These are phyloP conservation scores for Rhododendron vialii DNA, from an alignment of 148 eudicot genomes.

Conservation along the genomic window DNA sequence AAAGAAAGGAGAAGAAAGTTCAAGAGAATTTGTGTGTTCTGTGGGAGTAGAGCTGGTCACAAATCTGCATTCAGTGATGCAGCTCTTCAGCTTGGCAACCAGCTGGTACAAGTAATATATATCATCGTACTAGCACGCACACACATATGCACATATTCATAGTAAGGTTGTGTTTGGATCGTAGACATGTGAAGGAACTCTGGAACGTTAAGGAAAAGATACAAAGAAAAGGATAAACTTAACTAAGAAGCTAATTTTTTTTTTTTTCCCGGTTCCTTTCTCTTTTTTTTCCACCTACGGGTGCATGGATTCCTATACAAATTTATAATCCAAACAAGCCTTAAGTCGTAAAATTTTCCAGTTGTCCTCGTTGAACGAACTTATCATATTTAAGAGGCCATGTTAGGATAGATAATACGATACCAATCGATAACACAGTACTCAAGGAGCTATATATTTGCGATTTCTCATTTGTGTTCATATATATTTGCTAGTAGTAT, in stretches of 20 bases:
- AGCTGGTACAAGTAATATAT: slow-evolving; percentile 37
- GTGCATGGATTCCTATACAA: not conserved
- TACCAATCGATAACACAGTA: too few relatives aligned
- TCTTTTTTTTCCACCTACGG: not conserved
- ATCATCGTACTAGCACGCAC: not conserved
- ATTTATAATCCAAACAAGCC: not conserved
- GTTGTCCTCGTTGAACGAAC: not conserved
- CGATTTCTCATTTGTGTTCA: not conserved
- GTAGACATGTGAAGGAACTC: not conserved
- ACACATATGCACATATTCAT: not conserved
- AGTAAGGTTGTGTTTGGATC: not conserved
- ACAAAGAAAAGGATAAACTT: not conserved
- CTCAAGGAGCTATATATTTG: too few relatives aligned
- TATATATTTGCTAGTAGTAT: not conserved
- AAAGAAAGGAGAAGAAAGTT: slow-evolving; percentile 31
- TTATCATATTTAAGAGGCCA: not conserved
- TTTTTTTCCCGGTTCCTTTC: not conserved
- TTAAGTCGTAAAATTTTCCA: not conserved
- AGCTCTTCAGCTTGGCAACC: slow-evolving; percentile 63
- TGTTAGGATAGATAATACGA: too few relatives aligned
- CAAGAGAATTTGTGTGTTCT: slow-evolving; percentile 62
- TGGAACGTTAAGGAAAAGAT: not conserved
- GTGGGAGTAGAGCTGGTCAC: slow-evolving; percentile 69
- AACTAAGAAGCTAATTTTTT: not conserved
- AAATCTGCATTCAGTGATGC: slow-evolving; percentile 61